Evolutionary conservation across 2,329 filamentous ascomycete genomes (phyloP).

Genomic region (Neurospora crassa): DNA sequence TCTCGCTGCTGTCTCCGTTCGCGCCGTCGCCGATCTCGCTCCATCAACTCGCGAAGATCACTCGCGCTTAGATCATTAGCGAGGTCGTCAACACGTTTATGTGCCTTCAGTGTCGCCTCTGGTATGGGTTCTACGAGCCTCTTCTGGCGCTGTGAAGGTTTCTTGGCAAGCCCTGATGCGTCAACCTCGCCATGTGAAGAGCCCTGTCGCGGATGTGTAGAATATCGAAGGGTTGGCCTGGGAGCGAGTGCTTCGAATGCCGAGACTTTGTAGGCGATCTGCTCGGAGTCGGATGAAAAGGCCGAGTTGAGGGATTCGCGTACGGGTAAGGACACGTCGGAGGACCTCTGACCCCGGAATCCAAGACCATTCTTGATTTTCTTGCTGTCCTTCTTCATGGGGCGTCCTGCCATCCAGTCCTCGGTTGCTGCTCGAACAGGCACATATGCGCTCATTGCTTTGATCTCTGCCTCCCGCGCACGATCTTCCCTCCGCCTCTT

Average conservation of each 20-base stretch:
- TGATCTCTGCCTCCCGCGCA: constrained; percentile 78
- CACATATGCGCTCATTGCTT: constrained; percentile 65
- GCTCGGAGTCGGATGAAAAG: constrained; percentile 66
- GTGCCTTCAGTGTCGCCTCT: constrained; percentile 50
- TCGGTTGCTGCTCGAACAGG: constrained; percentile 55
- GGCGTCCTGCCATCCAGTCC: constrained; percentile 49
- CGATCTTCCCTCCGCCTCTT: constrained; percentile 68
- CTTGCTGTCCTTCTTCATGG: constrained; percentile 54
- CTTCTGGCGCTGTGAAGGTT: constrained; percentile 39
- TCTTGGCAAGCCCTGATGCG: constrained; percentile 33
- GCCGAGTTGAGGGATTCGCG: constrained; percentile 68
- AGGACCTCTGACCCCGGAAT: constrained; percentile 40
- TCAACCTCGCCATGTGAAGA: constrained; percentile 32
- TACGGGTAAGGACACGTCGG: constrained; percentile 65
- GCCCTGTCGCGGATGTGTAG: constrained; percentile 52
- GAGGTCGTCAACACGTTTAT: constrained; percentile 58
- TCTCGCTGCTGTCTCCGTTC: constrained; percentile 65
- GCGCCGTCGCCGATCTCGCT: constrained; percentile 71
- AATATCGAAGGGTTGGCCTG: constrained; percentile 71
- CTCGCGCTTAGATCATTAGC: constrained; percentile 80
- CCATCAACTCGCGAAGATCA: constrained; percentile 79
- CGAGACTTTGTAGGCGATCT: constrained; percentile 70
- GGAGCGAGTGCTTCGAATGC: constrained; percentile 74
- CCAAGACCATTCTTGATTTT: constrained; percentile 45
- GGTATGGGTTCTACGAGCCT: constrained; percentile 45